Evolutionary conservation across 2,329 filamentous ascomycete species (phyloP), one percentile per base, ranked within the genome.

Genomic region (Alternaria brassicicola): DNA sequence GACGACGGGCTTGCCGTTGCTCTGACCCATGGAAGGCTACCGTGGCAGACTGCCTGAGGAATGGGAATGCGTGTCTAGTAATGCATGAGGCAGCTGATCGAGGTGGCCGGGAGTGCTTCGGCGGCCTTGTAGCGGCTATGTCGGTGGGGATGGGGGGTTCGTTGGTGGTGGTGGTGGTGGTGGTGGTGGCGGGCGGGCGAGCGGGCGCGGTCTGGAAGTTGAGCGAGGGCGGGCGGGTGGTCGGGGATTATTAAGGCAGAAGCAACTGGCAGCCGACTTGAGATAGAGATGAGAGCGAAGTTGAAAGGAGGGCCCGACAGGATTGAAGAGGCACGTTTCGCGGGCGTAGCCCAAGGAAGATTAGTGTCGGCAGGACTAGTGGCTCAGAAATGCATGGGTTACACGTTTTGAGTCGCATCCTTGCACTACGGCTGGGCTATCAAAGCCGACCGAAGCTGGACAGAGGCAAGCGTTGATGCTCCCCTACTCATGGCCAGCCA

Each of bases 1-100:
- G 78, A 93, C 89, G 82, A 96, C 87, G 79, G 91, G 92, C 80
- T 97, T 97, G 80, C 93, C 93, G 80, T 94, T 93, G 77, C 89
- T 90, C 82, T 98, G 97, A 78, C 94, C 94, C 94, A 98, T 98
- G 74, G 67, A 58, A 61, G 57, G 65, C 59, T 62, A 64, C 63
- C 65, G 68, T 70, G 72, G 68, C 68, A 61, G 56, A 49, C 52
- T 46, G 65, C 64, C 65, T 66, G 57, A 30, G 50, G 50, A 54
- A 41, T 58, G 35, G 50, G 13, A 52, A 53, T 48, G 52, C 45
- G 55, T 53, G 42, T 47, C 63, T 66, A 67, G 49, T 62, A 64
- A 70, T 66, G 70, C 71, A 74, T 73, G 52, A 66, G 65, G 53
- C 50, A 55, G 53, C 45, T 42, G 35, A 47, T 36, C 12, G 23